A percentile compares a stretch with the other conserved stretches of the same genome.
These are phyloP conservation scores for Hypoxylon fragiforme DNA, from an alignment of 495 filamentous ascomycete genomes.

Conservation along the genomic window DNA sequence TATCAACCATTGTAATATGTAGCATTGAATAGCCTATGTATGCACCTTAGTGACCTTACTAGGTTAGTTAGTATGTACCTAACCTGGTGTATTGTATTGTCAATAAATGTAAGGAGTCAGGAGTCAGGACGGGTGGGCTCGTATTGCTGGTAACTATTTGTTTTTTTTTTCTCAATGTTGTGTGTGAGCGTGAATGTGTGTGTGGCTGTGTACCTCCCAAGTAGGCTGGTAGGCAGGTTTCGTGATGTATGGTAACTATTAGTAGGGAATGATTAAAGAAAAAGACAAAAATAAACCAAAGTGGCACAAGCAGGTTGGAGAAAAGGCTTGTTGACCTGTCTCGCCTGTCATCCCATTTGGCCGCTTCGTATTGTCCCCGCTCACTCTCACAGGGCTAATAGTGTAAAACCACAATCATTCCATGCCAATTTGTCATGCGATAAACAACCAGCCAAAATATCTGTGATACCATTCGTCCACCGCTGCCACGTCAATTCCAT, in stretches of 20 bases:
- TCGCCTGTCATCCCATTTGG: conserved; percentile 22
- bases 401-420: conserved; percentile 32
- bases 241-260: no score
- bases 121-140: conserved; percentile 13
- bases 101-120: no score
- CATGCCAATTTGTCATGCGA: conserved; percentile 35
- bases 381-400: conserved; percentile 18
- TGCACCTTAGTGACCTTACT: no score
- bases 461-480: conserved; percentile 11
- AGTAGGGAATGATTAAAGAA: neutral
- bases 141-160: conserved; percentile 27
- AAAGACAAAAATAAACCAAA: conserved; percentile 30
- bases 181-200: no score
- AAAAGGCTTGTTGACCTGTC: conserved; percentile 27
- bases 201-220: conserved; percentile 28
- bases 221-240: no score
- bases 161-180: no score
- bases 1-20: no score
- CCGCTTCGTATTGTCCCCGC: conserved; percentile 33
- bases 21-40: no score
- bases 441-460: conserved; percentile 16
- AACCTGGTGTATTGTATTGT: no score
- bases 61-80: no score
- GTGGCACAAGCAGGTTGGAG: conserved; percentile 26
- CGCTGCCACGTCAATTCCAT: conserved; percentile 24